Base-by-base conservation (phyloP, 495 filamentous ascomycete species). In the Talaromyces borbonicus region DNA sequence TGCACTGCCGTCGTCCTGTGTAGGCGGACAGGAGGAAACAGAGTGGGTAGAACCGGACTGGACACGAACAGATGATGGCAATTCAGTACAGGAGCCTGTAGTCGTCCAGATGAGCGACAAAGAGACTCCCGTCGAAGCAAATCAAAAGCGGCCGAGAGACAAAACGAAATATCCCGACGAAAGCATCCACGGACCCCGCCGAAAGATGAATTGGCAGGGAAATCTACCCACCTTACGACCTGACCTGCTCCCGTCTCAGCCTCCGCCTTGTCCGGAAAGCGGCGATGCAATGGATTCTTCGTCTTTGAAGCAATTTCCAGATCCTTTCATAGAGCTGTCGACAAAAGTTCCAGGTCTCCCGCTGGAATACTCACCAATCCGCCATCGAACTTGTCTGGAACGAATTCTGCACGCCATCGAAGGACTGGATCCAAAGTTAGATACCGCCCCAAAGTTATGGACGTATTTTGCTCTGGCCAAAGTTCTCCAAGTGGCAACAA, bases 361-460 rank as follows among this genome's bases (percentile, higher is more conserved):
- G 0, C 46, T 65, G 20, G 79, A 83, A 52, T 83, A 84, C 53
- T 80, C 76, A 16, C 68, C 68, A 0, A 62, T 72, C 23, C 73
- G 81, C 5, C 80, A 84, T 54, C 67, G 75, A 7, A 71, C 65
- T n/a, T 71, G 72, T 22, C 78, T 84, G 12, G 67, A 80, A 29
- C 68, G 78, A 8, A 58, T 84, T 4, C 60, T 85, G 9, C 60
- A 67, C 47, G 69, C 64, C 22, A 62, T 82, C 24, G 63, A 75
- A 40, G 73, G 70, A 11, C 41, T 68, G 0, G 60, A 65, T 32
- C 62, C 77, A 1, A 56, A 65, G 2, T 56, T 85, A n/a, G 73
- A 84, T 52, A 83, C 80, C 0, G 79, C 81, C n/a, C 63, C 72
- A 29, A 78, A 81, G 20, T 54, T 81, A 38, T 83, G 75, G 71